A percentile compares a stretch with the other conserved stretches of the same genome.
These are phyloP conservation scores for Kandelia obovata DNA, from an alignment of 345 rosid genomes.

Conservation along the genomic window DNA sequence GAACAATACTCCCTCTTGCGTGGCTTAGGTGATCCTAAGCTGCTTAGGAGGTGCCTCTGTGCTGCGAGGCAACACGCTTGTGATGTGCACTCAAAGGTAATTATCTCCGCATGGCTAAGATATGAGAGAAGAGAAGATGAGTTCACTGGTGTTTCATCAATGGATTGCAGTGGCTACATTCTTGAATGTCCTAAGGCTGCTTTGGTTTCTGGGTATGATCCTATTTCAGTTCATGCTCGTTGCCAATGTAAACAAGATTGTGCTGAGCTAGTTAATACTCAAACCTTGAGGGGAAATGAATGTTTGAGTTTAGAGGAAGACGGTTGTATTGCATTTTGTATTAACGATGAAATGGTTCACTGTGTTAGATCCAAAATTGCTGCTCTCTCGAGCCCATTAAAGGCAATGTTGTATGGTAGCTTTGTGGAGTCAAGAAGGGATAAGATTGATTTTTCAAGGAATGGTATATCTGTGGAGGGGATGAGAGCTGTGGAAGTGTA, in stretches of 20 bases:
- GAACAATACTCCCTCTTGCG: conserved; percentile 64
- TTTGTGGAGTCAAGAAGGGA: conserved; percentile 57
- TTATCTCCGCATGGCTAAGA: conserved; percentile 78
- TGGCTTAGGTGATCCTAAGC: conserved; percentile 61
- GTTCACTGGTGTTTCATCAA: conserved; percentile 44
- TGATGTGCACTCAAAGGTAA: conserved; percentile 67
- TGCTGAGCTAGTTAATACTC: conserved; percentile 5
- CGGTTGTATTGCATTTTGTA: conserved; percentile 44
- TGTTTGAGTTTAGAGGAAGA: conserved; percentile 39
- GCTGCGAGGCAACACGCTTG: conserved; percentile 55
- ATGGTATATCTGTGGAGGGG: conserved; percentile 59
- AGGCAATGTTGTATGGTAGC: conserved; percentile 75
- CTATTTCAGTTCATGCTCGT: conserved; percentile 37
- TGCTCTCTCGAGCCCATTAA: conserved; percentile 65
- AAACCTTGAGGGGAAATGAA: conserved; percentile 22
- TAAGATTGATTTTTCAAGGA: conserved; percentile 58
- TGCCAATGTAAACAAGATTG: conserved; percentile 38
- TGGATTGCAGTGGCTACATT: conserved; percentile 50
- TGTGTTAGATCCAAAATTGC: conserved; percentile 64
- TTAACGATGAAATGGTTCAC: conserved; percentile 51
- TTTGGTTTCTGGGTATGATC: conserved; percentile 43
- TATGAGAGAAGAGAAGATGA: conserved; percentile 77
- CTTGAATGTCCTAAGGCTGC: conserved; percentile 60
- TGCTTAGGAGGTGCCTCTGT: conserved; percentile 63
- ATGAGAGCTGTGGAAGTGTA: conserved; percentile 72